Evolutionary conservation across 495 filamentous ascomycete genomes (phyloP).

Genomic region (Hypoxylon rickii): DNA sequence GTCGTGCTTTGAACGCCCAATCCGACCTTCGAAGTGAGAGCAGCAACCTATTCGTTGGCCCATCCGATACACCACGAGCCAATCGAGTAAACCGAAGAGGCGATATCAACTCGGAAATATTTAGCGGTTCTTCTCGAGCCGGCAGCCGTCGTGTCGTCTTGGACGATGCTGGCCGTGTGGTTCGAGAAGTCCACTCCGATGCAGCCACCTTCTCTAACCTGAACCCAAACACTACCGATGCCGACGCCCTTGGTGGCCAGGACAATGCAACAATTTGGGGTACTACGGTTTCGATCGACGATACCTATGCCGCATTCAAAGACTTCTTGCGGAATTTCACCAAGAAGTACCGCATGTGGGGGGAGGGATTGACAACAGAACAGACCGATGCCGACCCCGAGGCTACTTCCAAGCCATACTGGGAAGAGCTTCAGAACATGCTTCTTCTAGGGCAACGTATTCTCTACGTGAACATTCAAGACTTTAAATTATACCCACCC

Average conservation of each 20-base stretch:
- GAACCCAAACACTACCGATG: conserved; percentile 88
- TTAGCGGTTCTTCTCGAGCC: conserved; percentile 65
- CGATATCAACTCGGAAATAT: conserved; percentile 79
- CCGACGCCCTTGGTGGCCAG: conserved; percentile 79
- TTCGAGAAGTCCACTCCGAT: conserved; percentile 68
- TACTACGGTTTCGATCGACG: conserved; percentile 91
- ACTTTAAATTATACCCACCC: conserved; percentile 90
- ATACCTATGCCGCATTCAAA: conserved; percentile 83
- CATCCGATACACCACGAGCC: conserved; percentile 58
- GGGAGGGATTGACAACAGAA: conserved; percentile 77
- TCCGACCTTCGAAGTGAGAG: conserved; percentile 75
- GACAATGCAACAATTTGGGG: conserved; percentile 92
- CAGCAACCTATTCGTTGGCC: conserved; percentile 83
- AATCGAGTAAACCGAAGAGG: conserved; percentile 61
- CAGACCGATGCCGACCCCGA: conserved; percentile 67
- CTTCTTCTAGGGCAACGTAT: conserved; percentile 77
- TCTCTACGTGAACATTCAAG: conserved; percentile 85
- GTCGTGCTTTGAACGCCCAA: conserved; percentile 61
- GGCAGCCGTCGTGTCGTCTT: conserved; percentile 76
- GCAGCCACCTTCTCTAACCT: conserved; percentile 84
- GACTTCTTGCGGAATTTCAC: conserved; percentile 90
- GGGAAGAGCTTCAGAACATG: conserved; percentile 88
- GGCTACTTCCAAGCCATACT: conserved; percentile 74
- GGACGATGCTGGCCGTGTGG: conserved; percentile 77
- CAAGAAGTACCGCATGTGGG: conserved; percentile 90